Evolutionary conservation across 2,329 filamentous ascomycete genomes (phyloP).

Genomic region (Colletotrichum zoysiae): DNA sequence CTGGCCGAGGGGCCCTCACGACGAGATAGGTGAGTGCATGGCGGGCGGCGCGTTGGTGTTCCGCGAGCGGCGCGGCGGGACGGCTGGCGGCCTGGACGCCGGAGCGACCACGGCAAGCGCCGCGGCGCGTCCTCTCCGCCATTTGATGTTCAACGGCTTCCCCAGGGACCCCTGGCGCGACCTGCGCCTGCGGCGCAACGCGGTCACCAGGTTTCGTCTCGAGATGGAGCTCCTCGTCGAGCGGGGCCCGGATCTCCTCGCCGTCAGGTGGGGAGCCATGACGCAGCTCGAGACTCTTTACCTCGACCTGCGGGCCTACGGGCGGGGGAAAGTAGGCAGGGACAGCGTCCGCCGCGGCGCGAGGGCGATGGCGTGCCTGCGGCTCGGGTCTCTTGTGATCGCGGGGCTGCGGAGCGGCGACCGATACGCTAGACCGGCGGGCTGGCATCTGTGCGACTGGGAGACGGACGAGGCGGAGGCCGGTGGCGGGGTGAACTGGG

Average conservation of each 20-base stretch:
- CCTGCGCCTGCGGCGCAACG: slow-evolving; percentile 21
- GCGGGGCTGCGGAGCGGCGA: slow-evolving; percentile 25
- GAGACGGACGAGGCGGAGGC: slow-evolving; percentile 23
- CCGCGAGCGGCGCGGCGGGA: background rate
- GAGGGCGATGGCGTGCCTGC: slow-evolving; percentile 28
- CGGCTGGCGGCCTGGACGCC: background rate
- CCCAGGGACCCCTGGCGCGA: slow-evolving; percentile 19
- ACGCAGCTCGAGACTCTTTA: slow-evolving; percentile 33
- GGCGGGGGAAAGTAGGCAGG: background rate
- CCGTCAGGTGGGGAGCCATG: slow-evolving; percentile 28
- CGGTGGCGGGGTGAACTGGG: slow-evolving; percentile 34
- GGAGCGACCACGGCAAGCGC: background rate
- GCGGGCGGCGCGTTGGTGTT: slow-evolving; percentile 24
- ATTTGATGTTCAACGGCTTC: slow-evolving; percentile 32
- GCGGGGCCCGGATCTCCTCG: background rate
- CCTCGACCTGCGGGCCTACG: slow-evolving; percentile 34
- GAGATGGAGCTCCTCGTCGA: slow-evolving; percentile 30
- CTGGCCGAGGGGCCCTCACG: slow-evolving; percentile 9
- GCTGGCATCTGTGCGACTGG: slow-evolving; percentile 10
- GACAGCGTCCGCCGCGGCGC: slow-evolving; percentile 28
- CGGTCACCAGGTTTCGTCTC: background rate
- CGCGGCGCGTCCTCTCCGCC: background rate
- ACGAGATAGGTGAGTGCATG: slow-evolving; percentile 30
- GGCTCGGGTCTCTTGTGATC: slow-evolving; percentile 24
- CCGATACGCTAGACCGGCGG: background rate